These are phyloP conservation scores for Sugiyamaella floridensis DNA, from an alignment of 805 yeast species.

Conservation along the genomic window DNA sequence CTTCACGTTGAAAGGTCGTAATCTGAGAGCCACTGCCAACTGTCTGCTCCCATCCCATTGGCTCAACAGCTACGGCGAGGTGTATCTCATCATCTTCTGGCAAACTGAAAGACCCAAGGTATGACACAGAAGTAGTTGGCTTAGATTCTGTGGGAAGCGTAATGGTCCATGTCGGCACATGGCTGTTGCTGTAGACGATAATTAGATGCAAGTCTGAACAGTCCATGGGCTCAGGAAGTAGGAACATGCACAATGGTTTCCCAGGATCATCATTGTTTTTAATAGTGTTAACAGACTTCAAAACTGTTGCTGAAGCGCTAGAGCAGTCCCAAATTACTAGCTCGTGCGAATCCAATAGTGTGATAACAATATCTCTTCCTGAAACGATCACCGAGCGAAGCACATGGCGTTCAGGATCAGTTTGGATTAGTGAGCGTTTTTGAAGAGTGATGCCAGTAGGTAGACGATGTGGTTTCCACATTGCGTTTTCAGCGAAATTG, in stretches of 20 bases:
- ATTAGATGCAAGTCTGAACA: conserved; percentile 8
- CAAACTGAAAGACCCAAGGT: conserved; percentile 16
- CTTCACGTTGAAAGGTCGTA: conserved; percentile 35
- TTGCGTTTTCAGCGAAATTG: conserved; percentile 53
- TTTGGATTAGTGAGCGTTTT: conserved; percentile 36
- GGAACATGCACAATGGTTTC: conserved; percentile 27
- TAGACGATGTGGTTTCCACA: conserved; percentile 48
- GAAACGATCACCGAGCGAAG: conserved; percentile 43
- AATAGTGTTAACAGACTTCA: neutral
- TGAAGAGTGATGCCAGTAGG: conserved; percentile 32
- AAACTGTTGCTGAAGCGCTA: conserved; percentile 9
- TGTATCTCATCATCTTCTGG: conserved; percentile 33
- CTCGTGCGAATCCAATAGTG: conserved; percentile 35
- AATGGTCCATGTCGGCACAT: conserved; percentile 21
- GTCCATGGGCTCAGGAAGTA: conserved; percentile 32
- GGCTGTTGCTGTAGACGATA: conserved; percentile 19
- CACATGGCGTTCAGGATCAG: conserved; percentile 34
- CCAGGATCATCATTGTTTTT: neutral
- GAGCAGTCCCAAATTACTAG: conserved; percentile 59
- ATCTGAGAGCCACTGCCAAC: conserved; percentile 25
- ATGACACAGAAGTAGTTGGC: conserved; percentile 3
- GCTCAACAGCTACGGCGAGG: conserved; percentile 55
- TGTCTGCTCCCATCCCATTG: conserved; percentile 48
- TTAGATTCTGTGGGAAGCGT: conserved; percentile 7
- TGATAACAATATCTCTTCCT: conserved; percentile 40